Evolutionary conservation across 2,329 filamentous ascomycete genomes (phyloP).

Genomic region (Trichoderma sp.): DNA sequence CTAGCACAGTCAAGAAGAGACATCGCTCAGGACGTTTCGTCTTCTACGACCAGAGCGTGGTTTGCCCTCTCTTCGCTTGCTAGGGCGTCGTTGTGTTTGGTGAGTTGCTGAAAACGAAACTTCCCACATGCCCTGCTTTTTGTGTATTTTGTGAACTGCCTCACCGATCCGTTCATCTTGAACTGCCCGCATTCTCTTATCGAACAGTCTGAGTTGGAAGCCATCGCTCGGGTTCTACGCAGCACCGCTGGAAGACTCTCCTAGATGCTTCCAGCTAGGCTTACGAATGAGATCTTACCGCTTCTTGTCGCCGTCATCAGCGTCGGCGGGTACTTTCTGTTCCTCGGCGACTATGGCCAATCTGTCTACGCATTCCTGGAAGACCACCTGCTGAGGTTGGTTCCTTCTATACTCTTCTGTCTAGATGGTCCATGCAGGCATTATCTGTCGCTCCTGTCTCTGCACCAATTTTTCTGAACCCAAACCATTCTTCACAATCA

Average conservation of each 20-base stretch:
- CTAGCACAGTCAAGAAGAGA: neutral
- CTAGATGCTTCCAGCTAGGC: slow-evolving; percentile 8
- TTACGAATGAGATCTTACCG: neutral
- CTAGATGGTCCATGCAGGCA: neutral
- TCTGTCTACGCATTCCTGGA: neutral
- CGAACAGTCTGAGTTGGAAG: neutral
- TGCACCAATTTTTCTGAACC: neutral
- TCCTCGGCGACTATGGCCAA: neutral
- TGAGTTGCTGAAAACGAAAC: slow-evolving; percentile 3
- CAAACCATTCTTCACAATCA: neutral
- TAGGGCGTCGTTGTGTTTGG: slow-evolving; percentile 11
- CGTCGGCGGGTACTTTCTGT: slow-evolving; percentile 10
- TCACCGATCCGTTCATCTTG: neutral
- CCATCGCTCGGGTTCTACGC: neutral
- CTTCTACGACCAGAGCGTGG: neutral
- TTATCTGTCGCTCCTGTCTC: neutral
- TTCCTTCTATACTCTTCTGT: slow-evolving; percentile 3
- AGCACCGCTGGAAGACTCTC: neutral
- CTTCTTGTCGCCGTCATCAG: slow-evolving; percentile 11
- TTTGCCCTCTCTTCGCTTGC: neutral
- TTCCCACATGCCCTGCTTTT: neutral
- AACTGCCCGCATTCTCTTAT: neutral
- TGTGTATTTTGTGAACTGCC: neutral
- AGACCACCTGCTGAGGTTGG: slow-evolving; percentile 22
- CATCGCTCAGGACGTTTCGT: neutral